phyloP scores from a whole-genome alignment of 202 grass and related monocot species.

The Setaria italica region DNA sequence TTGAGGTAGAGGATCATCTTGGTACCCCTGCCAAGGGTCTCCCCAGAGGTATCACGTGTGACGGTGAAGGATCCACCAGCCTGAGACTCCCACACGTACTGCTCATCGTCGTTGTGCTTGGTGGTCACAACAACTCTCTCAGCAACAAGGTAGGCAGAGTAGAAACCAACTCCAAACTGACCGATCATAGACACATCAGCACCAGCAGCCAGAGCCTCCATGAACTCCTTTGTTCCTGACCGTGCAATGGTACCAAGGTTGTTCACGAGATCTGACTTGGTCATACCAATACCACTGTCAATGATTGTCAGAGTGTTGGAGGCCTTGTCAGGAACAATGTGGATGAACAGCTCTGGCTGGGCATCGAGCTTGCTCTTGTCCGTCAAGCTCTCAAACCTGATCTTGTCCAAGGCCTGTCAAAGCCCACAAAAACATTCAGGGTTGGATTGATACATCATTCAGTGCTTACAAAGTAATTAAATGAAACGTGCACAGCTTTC shows the following conservation, averaged over 20 bases:
- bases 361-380: constrained; percentile 99
- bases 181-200: constrained; percentile 99
- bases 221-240: constrained; percentile 93
- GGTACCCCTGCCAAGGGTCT: constrained; percentile 85
- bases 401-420: constrained; percentile 91
- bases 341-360: constrained; percentile 97
- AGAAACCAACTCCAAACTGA: constrained; percentile 96
- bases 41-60: constrained; percentile 80
- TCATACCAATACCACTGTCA: constrained; percentile 94
- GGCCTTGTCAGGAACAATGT: constrained; percentile 94
- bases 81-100: constrained; percentile 99
- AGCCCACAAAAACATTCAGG: background rate
- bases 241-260: constrained; percentile 98
- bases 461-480: too few species aligned
- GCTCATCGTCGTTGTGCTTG: constrained; percentile 98
- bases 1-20: constrained; percentile 95
- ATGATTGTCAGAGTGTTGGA: constrained; percentile 73
- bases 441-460: background rate
- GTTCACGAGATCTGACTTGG: constrained; percentile 95
- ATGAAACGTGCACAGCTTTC: too few species aligned
- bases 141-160: constrained; percentile 94
- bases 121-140: constrained; percentile 80
- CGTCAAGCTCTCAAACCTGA: constrained; percentile 93
- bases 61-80: constrained; percentile 94
- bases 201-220: constrained; percentile 93